A percentile compares a stretch with the other conserved stretches of the same genome.
phyloP scores from a whole-genome alignment of 139 green algal species.

The Nannochloris sp. region DNA sequence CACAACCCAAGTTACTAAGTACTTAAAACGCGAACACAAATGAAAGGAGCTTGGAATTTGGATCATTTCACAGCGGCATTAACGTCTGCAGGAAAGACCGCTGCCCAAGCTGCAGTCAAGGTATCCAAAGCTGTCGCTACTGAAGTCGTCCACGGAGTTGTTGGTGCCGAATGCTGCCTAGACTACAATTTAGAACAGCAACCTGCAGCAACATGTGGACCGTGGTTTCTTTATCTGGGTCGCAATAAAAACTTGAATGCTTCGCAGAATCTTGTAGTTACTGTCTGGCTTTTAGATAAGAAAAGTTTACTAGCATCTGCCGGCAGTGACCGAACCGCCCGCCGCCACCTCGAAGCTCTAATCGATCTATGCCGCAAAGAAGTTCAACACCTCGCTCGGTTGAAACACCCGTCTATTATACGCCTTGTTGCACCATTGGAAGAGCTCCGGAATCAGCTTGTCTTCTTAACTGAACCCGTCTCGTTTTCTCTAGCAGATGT shows the following conservation, averaged over 20 bases:
- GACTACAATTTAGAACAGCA: slow-evolving; percentile 10
- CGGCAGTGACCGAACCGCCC: not conserved
- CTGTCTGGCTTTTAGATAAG: slow-evolving; percentile 75
- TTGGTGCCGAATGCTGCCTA: slow-evolving; percentile 11
- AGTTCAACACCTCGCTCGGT: slow-evolving; percentile 18
- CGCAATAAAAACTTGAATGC: slow-evolving; percentile 25
- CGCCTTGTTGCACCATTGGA: slow-evolving; percentile 72
- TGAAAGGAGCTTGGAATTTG: not conserved
- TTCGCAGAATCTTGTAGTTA: slow-evolving; percentile 36
- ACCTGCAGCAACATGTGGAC: slow-evolving; percentile 5
- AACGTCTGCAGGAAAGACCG: not conserved
- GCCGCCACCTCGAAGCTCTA: slow-evolving; percentile 10
- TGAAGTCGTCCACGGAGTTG: not conserved
- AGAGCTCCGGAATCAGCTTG: slow-evolving; percentile 64
- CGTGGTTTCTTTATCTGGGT: slow-evolving; percentile 29
- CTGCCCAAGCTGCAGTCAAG: not conserved
- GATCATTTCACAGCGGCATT: not conserved
- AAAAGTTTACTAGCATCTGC: slow-evolving; percentile 12
- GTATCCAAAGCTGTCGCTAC: not conserved
- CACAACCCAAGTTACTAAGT: too few species aligned
- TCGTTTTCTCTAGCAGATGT: slow-evolving; percentile 56
- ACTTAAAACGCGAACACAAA: too few species aligned
- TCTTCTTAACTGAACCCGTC: slow-evolving; percentile 78
- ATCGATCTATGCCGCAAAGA: slow-evolving; percentile 21
- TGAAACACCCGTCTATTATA: slow-evolving; percentile 54